Conservation (phyloP, 805 yeast species). For the Kazachstania bromeliacearum region DNA sequence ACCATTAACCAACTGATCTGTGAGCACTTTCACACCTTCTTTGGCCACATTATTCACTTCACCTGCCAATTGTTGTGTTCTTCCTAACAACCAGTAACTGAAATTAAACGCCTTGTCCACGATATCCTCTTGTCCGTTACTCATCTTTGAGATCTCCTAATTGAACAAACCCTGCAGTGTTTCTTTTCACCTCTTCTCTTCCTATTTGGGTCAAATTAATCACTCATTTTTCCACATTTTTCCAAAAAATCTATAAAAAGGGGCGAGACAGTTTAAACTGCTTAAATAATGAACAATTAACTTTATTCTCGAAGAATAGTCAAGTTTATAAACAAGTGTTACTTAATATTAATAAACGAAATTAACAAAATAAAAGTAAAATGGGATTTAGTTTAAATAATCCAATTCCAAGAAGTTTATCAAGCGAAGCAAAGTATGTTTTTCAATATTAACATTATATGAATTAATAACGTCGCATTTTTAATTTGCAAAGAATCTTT, state of each 20-base stretch:
- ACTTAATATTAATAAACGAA: neutral
- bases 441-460: too few species aligned
- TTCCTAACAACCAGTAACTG: slow-evolving; percentile 9
- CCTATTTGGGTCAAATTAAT: too few species aligned
- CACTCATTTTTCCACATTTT: too few species aligned
- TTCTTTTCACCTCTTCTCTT: too few species aligned
- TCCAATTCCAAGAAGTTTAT: slow-evolving; percentile 85
- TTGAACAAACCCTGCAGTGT: too few species aligned
- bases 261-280: too few species aligned
- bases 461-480: neutral
- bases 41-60: slow-evolving; percentile 8
- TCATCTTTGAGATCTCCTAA: neutral
- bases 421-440: slow-evolving; percentile 74
- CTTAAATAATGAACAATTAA: too few species aligned
- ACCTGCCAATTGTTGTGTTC: slow-evolving; percentile 8
- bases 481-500: neutral
- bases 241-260: too few species aligned
- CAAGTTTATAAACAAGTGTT: too few species aligned
- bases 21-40: slow-evolving; percentile 6
- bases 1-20: too few species aligned
- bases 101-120: slow-evolving; percentile 20
- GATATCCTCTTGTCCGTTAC: slow-evolving; percentile 9
- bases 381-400: slow-evolving; percentile 84
- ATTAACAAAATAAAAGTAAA: neutral
- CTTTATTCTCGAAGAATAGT: too few species aligned